Conservation (phyloP, 257 asterid genomes). For the Ilex asprella region DNA sequence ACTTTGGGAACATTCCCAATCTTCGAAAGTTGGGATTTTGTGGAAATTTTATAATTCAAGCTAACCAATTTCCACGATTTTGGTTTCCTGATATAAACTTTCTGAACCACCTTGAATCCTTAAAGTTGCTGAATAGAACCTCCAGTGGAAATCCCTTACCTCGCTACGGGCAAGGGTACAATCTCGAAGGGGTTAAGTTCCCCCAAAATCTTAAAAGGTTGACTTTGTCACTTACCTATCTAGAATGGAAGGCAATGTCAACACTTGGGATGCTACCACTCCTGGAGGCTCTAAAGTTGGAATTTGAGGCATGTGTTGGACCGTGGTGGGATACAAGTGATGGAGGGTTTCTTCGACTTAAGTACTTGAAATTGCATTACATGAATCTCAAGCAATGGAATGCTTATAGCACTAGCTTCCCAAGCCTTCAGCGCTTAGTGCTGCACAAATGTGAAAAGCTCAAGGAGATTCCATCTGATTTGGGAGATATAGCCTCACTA, state of each 20-base stretch:
- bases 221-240: not conserved
- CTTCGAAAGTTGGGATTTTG: not conserved
- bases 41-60: not conserved
- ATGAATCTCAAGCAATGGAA: not conserved
- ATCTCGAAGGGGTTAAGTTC: not conserved
- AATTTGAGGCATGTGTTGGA: not conserved
- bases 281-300: not conserved
- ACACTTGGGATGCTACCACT: not conserved
- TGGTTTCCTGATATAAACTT: not conserved
- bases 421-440: not conserved
- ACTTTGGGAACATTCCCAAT: not conserved
- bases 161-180: not conserved
- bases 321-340: not conserved
- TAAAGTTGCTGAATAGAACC: not conserved
- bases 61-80: not conserved
- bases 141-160: not conserved
- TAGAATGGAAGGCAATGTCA: not conserved
- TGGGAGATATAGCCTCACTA: not conserved
- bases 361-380: not conserved
- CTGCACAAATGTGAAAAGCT: not conserved
- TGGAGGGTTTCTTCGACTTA: not conserved
- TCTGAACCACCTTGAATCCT: not conserved
- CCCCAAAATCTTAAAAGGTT: not conserved
- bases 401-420: not conserved
- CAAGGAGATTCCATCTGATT: not conserved